These are phyloP conservation scores for Escallonia herrerae DNA, from an alignment of 129 eudicot species.

Conservation along the genomic window DNA sequence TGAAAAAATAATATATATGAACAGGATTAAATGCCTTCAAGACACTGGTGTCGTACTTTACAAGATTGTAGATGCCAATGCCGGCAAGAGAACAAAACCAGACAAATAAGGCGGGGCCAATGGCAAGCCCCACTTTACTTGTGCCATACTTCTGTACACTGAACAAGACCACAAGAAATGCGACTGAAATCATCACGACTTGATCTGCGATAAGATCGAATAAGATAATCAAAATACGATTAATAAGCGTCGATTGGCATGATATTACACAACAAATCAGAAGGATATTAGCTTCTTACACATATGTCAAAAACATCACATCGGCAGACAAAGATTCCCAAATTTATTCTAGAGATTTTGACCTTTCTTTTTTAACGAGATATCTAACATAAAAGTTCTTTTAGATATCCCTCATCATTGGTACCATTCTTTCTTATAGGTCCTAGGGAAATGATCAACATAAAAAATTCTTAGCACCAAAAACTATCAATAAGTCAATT, in stretches of 20 bases:
- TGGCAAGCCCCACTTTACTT: conserved; percentile 87
- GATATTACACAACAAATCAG: neutral
- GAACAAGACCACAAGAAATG: conserved; percentile 78
- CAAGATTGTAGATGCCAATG: conserved; percentile 89
- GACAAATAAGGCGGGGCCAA: conserved; percentile 88
- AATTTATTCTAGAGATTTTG: too few species aligned
- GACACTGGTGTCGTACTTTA: conserved; percentile 75
- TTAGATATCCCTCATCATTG: too few species aligned
- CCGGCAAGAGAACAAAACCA: conserved; percentile 98
- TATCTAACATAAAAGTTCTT: too few species aligned
- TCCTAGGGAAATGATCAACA: too few species aligned
- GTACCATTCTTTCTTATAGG: too few species aligned
- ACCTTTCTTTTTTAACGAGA: too few species aligned
- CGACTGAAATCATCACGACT: conserved; percentile 89
- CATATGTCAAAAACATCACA: neutral
- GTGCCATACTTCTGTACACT: conserved; percentile 89
- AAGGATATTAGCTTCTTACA: neutral
- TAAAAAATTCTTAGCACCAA: too few species aligned
- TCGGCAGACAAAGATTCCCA: too few species aligned
- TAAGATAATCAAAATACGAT: conserved; percentile 4
- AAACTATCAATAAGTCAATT: too few species aligned
- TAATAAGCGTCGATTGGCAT: neutral
- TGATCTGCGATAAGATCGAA: conserved; percentile 60
- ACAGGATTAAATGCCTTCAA: conserved; percentile 87
- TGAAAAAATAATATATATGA: conserved; percentile 86